Evolutionary conservation across 192 early-diverging fungal genomes (phyloP).

Genomic region (Coemansia sp.): DNA sequence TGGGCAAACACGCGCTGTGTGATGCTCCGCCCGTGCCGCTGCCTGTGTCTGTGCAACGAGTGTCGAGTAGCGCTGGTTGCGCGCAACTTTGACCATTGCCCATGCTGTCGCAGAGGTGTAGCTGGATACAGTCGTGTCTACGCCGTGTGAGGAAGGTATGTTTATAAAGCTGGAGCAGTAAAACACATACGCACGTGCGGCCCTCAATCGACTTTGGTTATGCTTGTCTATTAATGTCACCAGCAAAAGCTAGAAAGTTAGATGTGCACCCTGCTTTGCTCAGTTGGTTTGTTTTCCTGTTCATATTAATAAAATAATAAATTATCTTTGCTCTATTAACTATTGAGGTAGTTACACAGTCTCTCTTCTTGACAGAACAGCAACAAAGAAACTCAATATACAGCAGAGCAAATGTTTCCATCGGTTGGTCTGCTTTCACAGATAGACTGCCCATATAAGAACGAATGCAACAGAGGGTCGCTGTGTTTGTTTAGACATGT

Average conservation of each 20-base stretch:
- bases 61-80: constrained; percentile 41
- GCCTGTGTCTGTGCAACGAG: constrained; percentile 53
- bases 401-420: constrained; percentile 37
- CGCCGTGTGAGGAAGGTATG: constrained; percentile 23
- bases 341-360: no score
- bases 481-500: constrained; percentile 32
- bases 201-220: neutral
- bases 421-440: constrained; percentile 30
- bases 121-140: constrained; percentile 51
- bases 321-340: no score
- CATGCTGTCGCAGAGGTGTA: constrained; percentile 47
- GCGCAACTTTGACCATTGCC: constrained; percentile 52
- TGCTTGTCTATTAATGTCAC: no score
- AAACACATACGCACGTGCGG: neutral
- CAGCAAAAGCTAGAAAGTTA: no score
- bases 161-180: neutral
- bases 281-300: neutral
- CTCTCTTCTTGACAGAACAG: neutral
- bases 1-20: constrained; percentile 42
- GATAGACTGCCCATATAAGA: constrained; percentile 35
- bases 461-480: constrained; percentile 27
- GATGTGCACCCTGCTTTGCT: no score
- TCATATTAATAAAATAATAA: neutral
- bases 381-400: neutral
- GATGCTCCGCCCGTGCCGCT: constrained; percentile 53